These are phyloP conservation scores for Trichoderma asperellum DNA, from an alignment of 2,329 filamentous ascomycete species.

Conservation along the genomic window DNA sequence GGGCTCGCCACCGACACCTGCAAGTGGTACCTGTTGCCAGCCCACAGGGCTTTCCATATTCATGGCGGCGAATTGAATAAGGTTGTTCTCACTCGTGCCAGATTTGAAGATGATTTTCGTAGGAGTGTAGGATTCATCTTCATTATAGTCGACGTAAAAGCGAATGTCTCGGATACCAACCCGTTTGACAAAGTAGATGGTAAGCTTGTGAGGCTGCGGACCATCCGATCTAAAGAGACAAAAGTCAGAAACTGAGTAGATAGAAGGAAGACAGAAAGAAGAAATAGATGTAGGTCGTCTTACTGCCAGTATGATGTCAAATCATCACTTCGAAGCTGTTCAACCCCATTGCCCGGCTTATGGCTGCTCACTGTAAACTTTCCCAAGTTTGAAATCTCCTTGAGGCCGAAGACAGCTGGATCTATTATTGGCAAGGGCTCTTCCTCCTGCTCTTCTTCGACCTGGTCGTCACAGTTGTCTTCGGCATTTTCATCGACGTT, in stretches of 20 bases:
- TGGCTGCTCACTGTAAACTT: conserved; percentile 81
- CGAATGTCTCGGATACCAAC: conserved; percentile 77
- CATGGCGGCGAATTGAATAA: conserved; percentile 85
- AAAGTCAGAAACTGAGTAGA: neutral
- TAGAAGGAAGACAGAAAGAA: neutral
- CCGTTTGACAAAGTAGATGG: conserved; percentile 83
- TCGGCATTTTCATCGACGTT: conserved; percentile 43
- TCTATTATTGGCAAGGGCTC: conserved; percentile 53
- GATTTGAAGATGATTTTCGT: conserved; percentile 89
- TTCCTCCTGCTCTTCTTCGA: conserved; percentile 43
- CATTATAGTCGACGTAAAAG: conserved; percentile 87
- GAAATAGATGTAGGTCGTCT: conserved; percentile 36
- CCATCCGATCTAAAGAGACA: conserved; percentile 67
- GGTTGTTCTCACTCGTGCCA: conserved; percentile 87
- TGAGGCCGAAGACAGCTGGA: conserved; percentile 61
- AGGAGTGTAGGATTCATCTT: conserved; percentile 95
- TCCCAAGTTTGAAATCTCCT: conserved; percentile 83
- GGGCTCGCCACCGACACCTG: conserved; percentile 58
- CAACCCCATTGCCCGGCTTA: conserved; percentile 79
- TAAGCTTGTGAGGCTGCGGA: conserved; percentile 79
- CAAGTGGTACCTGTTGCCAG: conserved; percentile 82
- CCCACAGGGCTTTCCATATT: conserved; percentile 77
- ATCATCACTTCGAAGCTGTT: conserved; percentile 74
- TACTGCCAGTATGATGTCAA: conserved; percentile 79
- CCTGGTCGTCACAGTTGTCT: conserved; percentile 46